A percentile compares a stretch with the other conserved stretches of the same genome.
Conservation (phyloP, 768 basidiomycete genomes). For the Tricholoma furcatifolium region DNA sequence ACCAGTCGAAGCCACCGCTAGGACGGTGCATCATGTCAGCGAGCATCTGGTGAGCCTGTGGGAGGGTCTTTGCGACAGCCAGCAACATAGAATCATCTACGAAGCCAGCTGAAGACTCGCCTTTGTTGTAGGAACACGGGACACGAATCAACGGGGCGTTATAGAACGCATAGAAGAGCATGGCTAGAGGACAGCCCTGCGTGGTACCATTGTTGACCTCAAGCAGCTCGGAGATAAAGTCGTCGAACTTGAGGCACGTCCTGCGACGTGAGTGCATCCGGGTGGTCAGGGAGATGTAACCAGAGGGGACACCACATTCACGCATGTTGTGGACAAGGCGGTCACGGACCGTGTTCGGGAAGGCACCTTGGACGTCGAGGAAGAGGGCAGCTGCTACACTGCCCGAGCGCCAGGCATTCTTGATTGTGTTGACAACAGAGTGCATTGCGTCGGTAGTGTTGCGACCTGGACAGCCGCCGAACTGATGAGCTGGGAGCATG, state of each 20-base stretch:
- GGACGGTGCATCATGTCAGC: too few species aligned
- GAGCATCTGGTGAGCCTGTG: too few species aligned
- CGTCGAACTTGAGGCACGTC: background rate
- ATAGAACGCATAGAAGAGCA: too few species aligned
- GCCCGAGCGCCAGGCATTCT: too few species aligned
- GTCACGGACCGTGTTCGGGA: too few species aligned
- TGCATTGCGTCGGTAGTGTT: background rate
- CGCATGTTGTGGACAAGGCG: too few species aligned
- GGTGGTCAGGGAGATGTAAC: background rate
- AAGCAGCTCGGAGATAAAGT: background rate
- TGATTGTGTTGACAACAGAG: too few species aligned
- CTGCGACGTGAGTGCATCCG: background rate
- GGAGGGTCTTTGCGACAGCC: background rate
- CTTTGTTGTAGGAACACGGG: background rate
- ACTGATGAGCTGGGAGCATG: too few species aligned
- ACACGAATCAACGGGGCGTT: too few species aligned
- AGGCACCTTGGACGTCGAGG: constrained; percentile 43
- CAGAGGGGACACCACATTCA: too few species aligned
- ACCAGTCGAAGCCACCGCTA: too few species aligned
- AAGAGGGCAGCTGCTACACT: constrained; percentile 36
- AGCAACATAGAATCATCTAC: background rate
- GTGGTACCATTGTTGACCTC: background rate
- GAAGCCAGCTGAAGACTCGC: too few species aligned
- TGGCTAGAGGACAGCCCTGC: background rate
- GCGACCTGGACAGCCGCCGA: background rate